Conservation (phyloP, 2,329 filamentous ascomycete species). For the Aspergillus eucalypticola region DNA sequence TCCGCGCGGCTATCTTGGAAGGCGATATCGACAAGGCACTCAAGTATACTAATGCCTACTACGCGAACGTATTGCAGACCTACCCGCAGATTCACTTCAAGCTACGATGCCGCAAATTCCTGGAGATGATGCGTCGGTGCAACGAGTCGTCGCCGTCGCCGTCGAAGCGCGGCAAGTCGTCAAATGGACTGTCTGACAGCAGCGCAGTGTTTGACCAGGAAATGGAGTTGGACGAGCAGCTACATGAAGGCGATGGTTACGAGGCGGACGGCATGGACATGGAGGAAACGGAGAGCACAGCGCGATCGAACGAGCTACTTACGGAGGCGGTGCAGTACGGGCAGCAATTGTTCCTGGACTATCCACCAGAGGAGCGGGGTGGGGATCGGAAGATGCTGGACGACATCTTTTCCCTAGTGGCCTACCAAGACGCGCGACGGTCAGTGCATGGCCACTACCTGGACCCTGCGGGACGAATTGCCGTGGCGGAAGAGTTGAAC, state of each 20-base stretch:
- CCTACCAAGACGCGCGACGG: constrained; percentile 77
- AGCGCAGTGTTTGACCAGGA: constrained; percentile 51
- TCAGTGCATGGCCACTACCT: constrained; percentile 77
- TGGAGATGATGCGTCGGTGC: constrained; percentile 84
- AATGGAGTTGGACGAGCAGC: constrained; percentile 61
- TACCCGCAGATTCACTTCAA: constrained; percentile 87
- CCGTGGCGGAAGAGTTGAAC: constrained; percentile 90
- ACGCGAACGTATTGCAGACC: constrained; percentile 74
- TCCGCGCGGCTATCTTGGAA: constrained; percentile 81
- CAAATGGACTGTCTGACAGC: constrained; percentile 46
- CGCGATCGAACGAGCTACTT: constrained; percentile 57
- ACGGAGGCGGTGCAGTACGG: constrained; percentile 76
- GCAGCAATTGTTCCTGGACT: constrained; percentile 74
- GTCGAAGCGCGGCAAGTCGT: constrained; percentile 41
- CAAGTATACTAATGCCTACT: constrained; percentile 75
- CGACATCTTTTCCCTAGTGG: constrained; percentile 85
- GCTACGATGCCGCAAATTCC: constrained; percentile 84
- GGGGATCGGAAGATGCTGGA: constrained; percentile 73
- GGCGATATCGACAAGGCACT: constrained; percentile 90
- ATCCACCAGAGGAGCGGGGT: constrained; percentile 66
- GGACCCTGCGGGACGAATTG: constrained; percentile 70
- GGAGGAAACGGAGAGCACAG: constrained; percentile 47
- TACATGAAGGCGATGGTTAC: constrained; percentile 34
- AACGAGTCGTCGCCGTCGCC: constrained; percentile 58
- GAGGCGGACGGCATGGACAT: constrained; percentile 57